Conservation (phyloP, 139 green algal genomes). For the Desmodesmus armatus region DNA sequence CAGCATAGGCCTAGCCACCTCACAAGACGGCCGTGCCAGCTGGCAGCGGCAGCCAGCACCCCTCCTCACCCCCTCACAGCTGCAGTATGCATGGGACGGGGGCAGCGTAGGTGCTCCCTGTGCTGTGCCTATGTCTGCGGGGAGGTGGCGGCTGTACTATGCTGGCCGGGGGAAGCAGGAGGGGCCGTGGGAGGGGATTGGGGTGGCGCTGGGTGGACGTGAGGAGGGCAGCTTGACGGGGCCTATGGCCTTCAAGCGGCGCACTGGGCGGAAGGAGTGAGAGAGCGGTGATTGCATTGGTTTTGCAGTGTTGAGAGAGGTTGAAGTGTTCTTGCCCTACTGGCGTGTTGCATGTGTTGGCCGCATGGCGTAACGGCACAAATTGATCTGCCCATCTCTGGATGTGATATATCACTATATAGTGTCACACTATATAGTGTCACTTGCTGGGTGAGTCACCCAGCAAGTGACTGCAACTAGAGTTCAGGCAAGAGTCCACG, state of each 20-base stretch:
- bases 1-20: constrained; percentile 85
- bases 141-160: constrained; percentile 89
- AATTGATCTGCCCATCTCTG: too few species aligned
- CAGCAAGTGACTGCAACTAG: too few species aligned
- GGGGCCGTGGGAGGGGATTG: constrained; percentile 64
- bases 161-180: constrained; percentile 49
- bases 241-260: constrained; percentile 39
- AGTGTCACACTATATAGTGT: too few species aligned
- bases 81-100: constrained; percentile 76
- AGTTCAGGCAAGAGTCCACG: too few species aligned
- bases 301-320: neutral
- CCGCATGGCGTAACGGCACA: too few species aligned
- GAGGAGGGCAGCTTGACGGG: neutral
- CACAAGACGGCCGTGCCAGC: constrained; percentile 64
- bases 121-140: constrained; percentile 83
- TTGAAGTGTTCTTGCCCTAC: too few species aligned
- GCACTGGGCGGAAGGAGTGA: constrained; percentile 7
- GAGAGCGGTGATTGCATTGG: neutral
- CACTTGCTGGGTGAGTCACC: too few species aligned
- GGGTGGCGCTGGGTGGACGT: constrained; percentile 54
- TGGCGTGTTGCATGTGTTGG: too few species aligned
- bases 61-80: constrained; percentile 25
- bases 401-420: too few species aligned
- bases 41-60: constrained; percentile 69
- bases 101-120: constrained; percentile 85